phyloP scores from a whole-genome alignment of 1,284 basidiomycete species.

The Amylostereum areolatum region DNA sequence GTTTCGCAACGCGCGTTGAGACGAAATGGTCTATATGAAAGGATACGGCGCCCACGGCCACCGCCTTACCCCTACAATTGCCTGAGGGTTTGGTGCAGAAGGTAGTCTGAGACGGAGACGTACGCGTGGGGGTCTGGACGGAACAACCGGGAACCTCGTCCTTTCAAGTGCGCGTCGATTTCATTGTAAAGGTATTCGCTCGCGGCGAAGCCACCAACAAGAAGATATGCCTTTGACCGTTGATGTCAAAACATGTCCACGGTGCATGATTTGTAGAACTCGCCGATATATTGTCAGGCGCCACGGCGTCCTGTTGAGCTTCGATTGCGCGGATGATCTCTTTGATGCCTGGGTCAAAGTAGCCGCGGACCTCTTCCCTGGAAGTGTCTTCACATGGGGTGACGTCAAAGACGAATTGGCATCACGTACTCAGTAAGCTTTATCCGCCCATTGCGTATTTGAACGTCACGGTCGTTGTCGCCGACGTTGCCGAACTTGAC shows the following conservation, averaged over 20 bases:
- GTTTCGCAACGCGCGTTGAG: background rate
- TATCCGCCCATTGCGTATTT: constrained; percentile 41
- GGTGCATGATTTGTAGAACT: background rate
- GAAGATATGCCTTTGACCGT: background rate
- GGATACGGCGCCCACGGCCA: background rate
- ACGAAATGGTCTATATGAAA: background rate
- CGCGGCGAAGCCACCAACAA: background rate
- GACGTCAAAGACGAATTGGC: too few relatives aligned
- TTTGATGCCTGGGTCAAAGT: background rate
- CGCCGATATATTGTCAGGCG: background rate
- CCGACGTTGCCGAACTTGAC: constrained; percentile 37
- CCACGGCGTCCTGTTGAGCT: background rate
- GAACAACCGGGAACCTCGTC: background rate
- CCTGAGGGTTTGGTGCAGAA: background rate
- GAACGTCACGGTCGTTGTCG: constrained; percentile 38
- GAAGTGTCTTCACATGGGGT: too few relatives aligned
- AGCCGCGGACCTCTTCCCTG: background rate
- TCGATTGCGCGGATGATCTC: background rate
- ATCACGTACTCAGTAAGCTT: constrained; percentile 33
- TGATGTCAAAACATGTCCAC: background rate
- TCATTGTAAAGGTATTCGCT: background rate
- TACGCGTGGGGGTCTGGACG: background rate
- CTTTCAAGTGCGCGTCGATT: background rate
- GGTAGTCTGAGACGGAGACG: background rate
- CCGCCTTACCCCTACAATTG: background rate